Conservation (phyloP, 2,329 filamentous ascomycete species). For the Chalara sp. region DNA sequence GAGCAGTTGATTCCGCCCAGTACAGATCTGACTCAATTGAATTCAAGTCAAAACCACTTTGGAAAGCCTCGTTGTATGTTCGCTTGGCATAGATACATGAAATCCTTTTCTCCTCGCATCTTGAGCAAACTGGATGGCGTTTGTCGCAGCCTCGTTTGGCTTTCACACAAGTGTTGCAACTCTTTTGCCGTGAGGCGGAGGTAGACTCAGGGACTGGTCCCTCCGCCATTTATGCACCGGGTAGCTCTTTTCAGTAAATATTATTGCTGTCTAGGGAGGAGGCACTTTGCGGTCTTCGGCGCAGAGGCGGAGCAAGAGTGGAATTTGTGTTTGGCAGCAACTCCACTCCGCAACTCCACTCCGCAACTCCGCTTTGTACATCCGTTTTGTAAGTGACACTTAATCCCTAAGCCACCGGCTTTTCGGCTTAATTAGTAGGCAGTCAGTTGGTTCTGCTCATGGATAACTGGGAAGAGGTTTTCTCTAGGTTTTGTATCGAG, state of each 20-base stretch:
- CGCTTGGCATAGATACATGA: conserved; percentile 25
- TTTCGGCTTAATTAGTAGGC: too few relatives aligned
- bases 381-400: neutral
- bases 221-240: conserved; percentile 2
- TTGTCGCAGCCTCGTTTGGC: conserved; percentile 35
- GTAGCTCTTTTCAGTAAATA: neutral
- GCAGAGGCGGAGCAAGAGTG: neutral
- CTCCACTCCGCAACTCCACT: too few relatives aligned
- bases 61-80: conserved; percentile 5
- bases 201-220: neutral
- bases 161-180: conserved; percentile 33
- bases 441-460: too few relatives aligned
- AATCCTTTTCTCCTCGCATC: conserved; percentile 31
- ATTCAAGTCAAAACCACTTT: neutral
- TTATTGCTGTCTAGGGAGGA: neutral
- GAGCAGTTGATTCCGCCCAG: conserved; percentile 4
- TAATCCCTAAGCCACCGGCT: too few relatives aligned
- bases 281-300: neutral
- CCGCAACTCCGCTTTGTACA: conserved; percentile 4
- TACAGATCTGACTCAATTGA: conserved; percentile 1
- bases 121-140: conserved; percentile 30
- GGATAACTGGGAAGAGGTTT: too few relatives aligned
- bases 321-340: neutral
- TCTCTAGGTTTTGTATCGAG: too few relatives aligned
- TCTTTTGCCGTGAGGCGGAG: conserved; percentile 25